Evolutionary conservation across 164 flowering plant genomes (phyloP).

Genomic region (Sextonia rubra): DNA sequence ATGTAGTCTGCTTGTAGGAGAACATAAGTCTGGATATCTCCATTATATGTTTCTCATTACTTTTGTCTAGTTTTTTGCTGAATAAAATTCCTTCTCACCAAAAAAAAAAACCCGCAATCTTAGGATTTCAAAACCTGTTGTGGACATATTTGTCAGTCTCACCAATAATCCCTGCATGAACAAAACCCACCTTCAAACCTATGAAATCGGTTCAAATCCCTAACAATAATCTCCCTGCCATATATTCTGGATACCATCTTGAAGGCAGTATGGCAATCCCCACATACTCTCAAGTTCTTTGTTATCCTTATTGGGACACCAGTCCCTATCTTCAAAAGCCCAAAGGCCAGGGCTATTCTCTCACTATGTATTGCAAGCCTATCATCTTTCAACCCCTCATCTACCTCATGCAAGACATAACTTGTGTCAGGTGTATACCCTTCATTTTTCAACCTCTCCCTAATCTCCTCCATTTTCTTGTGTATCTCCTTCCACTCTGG

Average conservation of each 20-base stretch:
- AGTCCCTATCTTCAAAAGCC: conserved; percentile 8
- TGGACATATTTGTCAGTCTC: background rate
- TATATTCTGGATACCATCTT: conserved; percentile 11
- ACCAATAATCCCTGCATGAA: conserved; percentile 13
- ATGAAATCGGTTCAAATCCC: conserved; percentile 12
- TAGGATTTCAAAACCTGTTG: no score
- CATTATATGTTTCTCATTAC: no score
- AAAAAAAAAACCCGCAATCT: no score
- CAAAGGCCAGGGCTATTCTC: conserved; percentile 14
- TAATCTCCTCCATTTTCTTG: conserved; percentile 13
- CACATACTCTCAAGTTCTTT: conserved; percentile 14
- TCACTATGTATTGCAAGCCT: conserved; percentile 12
- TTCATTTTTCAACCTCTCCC: conserved; percentile 3
- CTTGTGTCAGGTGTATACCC: conserved; percentile 13
- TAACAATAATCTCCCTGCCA: conserved; percentile 10
- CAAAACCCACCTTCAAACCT: conserved; percentile 8
- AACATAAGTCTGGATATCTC: no score
- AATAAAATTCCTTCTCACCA: no score
- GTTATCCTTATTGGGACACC: conserved; percentile 9
- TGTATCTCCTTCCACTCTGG: conserved; percentile 14
- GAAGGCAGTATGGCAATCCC: conserved; percentile 8
- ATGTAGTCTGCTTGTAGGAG: no score
- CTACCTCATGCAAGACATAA: conserved; percentile 11
- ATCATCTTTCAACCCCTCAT: conserved; percentile 11
- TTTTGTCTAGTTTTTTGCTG: no score